These are phyloP conservation scores for Coix lacrymajobi DNA, from an alignment of 176 grass and related monocot genomes.

Conservation along the genomic window DNA sequence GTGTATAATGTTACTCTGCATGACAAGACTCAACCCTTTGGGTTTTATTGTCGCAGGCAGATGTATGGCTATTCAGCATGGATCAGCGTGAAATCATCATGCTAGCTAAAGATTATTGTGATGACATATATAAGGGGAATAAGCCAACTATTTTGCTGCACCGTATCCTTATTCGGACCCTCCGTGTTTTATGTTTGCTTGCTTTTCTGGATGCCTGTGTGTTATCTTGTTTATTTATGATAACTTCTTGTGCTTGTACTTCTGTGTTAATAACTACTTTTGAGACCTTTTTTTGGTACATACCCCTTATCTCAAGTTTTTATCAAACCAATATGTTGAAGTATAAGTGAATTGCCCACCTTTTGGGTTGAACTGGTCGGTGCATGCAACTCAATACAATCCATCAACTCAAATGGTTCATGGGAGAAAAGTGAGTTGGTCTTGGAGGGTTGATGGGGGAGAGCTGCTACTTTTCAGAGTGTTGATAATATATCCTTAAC, in stretches of 20 bases:
- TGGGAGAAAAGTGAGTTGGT: no score
- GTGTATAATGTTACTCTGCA: no score
- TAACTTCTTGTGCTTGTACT: not conserved
- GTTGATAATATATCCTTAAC: not conserved
- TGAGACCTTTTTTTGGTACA: no score
- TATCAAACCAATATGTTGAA: no score
- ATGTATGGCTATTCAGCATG: not conserved
- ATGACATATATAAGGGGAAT: not conserved
- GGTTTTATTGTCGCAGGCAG: not conserved
- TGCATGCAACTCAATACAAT: no score
- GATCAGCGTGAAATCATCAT: not conserved
- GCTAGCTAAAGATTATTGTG: not conserved
- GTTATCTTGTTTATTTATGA: not conserved
- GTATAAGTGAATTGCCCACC: no score
- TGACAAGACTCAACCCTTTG: no score
- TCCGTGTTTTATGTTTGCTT: not conserved
- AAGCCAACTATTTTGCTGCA: not conserved
- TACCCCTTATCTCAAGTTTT: no score
- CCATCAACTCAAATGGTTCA: no score
- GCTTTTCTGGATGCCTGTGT: not conserved
- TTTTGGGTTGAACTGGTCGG: no score
- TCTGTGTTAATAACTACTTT: no score
- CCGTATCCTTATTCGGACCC: not conserved
- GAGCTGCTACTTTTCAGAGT: not conserved
- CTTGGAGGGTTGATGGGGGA: not conserved